Evolutionary conservation across 2,329 filamentous ascomycete genomes (phyloP).

Genomic region (Microdochium paspali): DNA sequence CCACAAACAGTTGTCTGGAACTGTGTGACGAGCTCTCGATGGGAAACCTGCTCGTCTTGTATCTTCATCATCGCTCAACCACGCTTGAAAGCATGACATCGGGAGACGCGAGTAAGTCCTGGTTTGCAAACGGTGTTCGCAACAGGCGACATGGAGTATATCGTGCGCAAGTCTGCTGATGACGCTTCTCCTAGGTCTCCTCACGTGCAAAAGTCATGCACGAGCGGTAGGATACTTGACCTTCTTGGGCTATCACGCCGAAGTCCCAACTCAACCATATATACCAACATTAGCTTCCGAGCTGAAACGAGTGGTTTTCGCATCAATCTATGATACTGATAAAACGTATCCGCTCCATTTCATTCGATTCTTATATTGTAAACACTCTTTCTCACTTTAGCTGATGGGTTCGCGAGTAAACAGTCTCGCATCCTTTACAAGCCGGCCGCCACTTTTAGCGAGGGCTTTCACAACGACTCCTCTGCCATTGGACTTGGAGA

Average conservation of each 20-base stretch:
- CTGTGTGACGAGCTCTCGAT: background rate
- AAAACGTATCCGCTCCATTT: background rate
- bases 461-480: constrained; percentile 25
- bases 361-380: no score
- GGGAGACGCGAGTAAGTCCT: constrained; percentile 16
- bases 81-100: constrained; percentile 9
- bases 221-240: constrained; percentile 21
- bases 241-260: constrained; percentile 39
- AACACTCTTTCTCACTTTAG: background rate
- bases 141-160: no score
- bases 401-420: background rate
- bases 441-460: constrained; percentile 27
- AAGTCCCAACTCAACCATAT: constrained; percentile 22
- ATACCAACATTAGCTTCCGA: constrained; percentile 12
- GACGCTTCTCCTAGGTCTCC: constrained; percentile 8
- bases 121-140: no score
- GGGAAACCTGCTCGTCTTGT: background rate
- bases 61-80: constrained; percentile 6
- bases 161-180: no score
- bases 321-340: constrained; percentile 9
- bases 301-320: constrained; percentile 19
- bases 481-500: constrained; percentile 26
- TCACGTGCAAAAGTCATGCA: constrained; percentile 14
- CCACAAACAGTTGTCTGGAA: background rate
- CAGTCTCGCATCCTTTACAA: constrained; percentile 20